These are phyloP conservation scores for Pestalotiopsis sp. DNA, from an alignment of 2,329 filamentous ascomycete genomes.

Conservation along the genomic window DNA sequence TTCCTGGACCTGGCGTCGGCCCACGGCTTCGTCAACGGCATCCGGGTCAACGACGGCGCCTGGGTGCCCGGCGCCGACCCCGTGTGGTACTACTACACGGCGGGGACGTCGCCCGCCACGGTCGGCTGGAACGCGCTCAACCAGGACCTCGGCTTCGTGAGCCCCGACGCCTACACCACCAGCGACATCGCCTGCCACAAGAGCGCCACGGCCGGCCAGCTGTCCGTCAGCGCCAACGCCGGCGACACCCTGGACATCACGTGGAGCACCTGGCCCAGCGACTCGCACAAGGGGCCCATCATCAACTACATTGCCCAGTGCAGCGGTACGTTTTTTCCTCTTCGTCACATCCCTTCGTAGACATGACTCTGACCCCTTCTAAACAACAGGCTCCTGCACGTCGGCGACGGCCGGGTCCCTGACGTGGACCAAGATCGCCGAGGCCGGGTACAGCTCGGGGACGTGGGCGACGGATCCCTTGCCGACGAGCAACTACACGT, in stretches of 20 bases:
- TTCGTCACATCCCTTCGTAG: not conserved
- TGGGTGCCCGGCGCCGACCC: conserved; percentile 24
- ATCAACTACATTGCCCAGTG: conserved; percentile 39
- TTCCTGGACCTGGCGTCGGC: conserved; percentile 20
- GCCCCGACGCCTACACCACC: conserved; percentile 36
- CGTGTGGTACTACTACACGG: conserved; percentile 27
- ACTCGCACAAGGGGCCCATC: conserved; percentile 37
- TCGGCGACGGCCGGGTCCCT: conserved; percentile 28
- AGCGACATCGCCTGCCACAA: conserved; percentile 49
- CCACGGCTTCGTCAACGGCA: conserved; percentile 26
- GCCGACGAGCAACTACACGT: conserved; percentile 50
- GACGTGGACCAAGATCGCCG: conserved; percentile 32
- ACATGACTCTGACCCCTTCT: not conserved
- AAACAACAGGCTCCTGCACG: conserved; percentile 29
- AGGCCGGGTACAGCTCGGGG: conserved; percentile 28
- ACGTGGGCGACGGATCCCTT: conserved; percentile 41
- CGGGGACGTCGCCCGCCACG: conserved; percentile 19
- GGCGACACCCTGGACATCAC: conserved; percentile 32
- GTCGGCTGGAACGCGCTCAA: conserved; percentile 44
- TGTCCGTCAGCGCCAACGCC: conserved; percentile 25
- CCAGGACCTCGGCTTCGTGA: conserved; percentile 52
- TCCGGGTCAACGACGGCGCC: conserved; percentile 23
- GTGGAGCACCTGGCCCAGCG: conserved; percentile 36
- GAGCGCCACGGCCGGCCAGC: conserved; percentile 37
- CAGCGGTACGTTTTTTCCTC: conserved; percentile 18